A percentile compares a stretch with the other conserved stretches of the same genome.
phyloP scores from a whole-genome alignment of 164 flowering plant genomes.

The Tetracentron sinense region DNA sequence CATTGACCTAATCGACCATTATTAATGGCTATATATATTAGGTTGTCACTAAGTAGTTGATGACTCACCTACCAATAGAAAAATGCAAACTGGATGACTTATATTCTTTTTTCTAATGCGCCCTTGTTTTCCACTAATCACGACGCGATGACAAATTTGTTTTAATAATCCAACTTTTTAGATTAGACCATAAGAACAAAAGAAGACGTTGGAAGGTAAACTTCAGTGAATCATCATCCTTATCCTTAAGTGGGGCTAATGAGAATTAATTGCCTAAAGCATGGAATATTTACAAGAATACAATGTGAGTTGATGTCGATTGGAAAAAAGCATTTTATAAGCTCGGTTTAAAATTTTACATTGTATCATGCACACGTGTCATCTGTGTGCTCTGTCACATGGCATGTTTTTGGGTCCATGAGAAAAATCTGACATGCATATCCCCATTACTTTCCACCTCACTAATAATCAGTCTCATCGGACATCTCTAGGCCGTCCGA shows the following conservation, averaged over 20 bases:
- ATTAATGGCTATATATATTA: neutral
- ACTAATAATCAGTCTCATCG: no score
- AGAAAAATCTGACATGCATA: no score
- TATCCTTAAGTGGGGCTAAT: constrained; percentile 1
- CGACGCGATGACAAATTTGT: neutral
- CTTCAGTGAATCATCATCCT: constrained; percentile 10
- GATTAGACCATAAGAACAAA: neutral
- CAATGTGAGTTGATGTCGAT: neutral
- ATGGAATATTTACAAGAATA: neutral
- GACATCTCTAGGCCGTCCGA: no score
- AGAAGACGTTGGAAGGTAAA: neutral
- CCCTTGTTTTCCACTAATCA: neutral
- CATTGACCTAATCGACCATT: constrained; percentile 1
- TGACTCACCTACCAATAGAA: neutral
- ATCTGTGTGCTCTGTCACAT: no score
- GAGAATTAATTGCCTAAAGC: constrained; percentile 1
- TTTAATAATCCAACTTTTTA: neutral
- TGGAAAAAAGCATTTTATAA: neutral
- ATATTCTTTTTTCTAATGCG: neutral
- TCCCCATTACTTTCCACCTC: no score
- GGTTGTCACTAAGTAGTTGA: neutral
- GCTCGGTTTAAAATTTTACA: neutral
- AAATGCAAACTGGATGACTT: neutral
- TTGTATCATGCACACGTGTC: neutral
- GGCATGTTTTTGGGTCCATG: no score